Evolutionary conservation across 1,284 basidiomycete genomes (phyloP).

Genomic region (Afroboletus lepidellus): DNA sequence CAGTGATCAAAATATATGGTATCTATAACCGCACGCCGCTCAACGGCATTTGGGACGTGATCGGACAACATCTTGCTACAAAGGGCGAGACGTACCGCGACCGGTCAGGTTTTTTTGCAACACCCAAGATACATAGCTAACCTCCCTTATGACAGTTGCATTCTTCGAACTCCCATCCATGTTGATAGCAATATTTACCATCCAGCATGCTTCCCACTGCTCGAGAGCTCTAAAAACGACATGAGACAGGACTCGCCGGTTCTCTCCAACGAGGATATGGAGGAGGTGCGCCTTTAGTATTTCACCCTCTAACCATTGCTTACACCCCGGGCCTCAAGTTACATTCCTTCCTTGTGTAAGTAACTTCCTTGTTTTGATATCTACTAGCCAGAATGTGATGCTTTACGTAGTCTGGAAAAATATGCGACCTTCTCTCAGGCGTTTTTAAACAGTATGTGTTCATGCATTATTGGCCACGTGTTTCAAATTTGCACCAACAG

Average conservation of each 20-base stretch:
- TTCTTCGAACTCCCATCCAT: slow-evolving; percentile 37
- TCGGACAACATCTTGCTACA: slow-evolving; percentile 49
- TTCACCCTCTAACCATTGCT: slow-evolving; percentile 8
- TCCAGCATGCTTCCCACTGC: slow-evolving; percentile 45
- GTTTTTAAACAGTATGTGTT: slow-evolving; percentile 48
- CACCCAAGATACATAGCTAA: neutral
- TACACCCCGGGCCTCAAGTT: slow-evolving; percentile 40
- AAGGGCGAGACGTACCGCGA: slow-evolving; percentile 55
- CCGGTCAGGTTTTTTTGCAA: slow-evolving; percentile 34
- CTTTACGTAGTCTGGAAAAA: slow-evolving; percentile 54
- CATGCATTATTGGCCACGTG: slow-evolving; percentile 1
- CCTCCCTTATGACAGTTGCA: slow-evolving; percentile 37
- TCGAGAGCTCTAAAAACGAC: slow-evolving; percentile 9
- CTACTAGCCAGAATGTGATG: neutral
- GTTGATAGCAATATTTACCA: slow-evolving; percentile 44
- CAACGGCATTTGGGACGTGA: slow-evolving; percentile 56
- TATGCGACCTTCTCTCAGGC: slow-evolving; percentile 65
- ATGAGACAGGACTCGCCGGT: slow-evolving; percentile 1
- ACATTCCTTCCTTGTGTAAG: slow-evolving; percentile 57
- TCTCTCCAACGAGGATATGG: slow-evolving; percentile 25
- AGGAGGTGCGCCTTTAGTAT: slow-evolving; percentile 17
- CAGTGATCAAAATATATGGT: slow-evolving; percentile 61
- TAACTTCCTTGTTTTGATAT: neutral
- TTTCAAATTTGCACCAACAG: slow-evolving; percentile 28
- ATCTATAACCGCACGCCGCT: slow-evolving; percentile 63